Conservation (phyloP, 2,329 filamentous ascomycete species). For the Cladosporium halotolerans region DNA sequence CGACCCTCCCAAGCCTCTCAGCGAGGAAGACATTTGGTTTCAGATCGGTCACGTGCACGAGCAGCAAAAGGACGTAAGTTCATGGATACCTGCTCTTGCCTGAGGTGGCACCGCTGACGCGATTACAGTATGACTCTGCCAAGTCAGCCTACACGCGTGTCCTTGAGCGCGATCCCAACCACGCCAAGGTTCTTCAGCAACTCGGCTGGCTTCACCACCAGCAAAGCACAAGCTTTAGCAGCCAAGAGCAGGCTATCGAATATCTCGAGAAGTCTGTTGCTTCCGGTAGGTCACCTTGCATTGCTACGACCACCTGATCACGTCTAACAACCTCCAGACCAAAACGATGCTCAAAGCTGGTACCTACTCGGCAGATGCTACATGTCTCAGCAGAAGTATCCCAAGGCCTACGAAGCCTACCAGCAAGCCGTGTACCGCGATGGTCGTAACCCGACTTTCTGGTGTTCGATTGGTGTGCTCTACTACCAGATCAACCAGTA, state of each 20-base stretch:
- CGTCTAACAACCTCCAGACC: conserved; percentile 53
- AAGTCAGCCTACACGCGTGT: conserved; percentile 90
- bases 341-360: conserved; percentile 95
- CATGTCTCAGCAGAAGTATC: conserved; percentile 99
- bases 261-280: conserved; percentile 94
- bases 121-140: conserved; percentile 73
- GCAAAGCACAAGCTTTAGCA: conserved; percentile 82
- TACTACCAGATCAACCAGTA: conserved; percentile 99
- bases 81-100: neutral
- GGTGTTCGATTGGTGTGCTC: conserved; percentile 97
- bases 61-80: conserved; percentile 91
- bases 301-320: neutral
- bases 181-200: conserved; percentile 96
- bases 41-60: conserved; percentile 98
- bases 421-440: conserved; percentile 98
- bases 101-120: conserved; percentile 22
- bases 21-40: conserved; percentile 99
- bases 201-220: conserved; percentile 97
- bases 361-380: conserved; percentile 96
- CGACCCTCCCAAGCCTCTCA: conserved; percentile 84
- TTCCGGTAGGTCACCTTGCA: conserved; percentile 58
- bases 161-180: conserved; percentile 87
- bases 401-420: conserved; percentile 96
- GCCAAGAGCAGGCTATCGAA: conserved; percentile 93
- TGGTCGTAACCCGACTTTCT: conserved; percentile 95